Percentiles rank a stretch among this genome's conserved stretches.
Evolutionary conservation across 1,284 basidiomycete species (phyloP).

Genomic region (Cutaneotrichosporon cyanovorans): DNA sequence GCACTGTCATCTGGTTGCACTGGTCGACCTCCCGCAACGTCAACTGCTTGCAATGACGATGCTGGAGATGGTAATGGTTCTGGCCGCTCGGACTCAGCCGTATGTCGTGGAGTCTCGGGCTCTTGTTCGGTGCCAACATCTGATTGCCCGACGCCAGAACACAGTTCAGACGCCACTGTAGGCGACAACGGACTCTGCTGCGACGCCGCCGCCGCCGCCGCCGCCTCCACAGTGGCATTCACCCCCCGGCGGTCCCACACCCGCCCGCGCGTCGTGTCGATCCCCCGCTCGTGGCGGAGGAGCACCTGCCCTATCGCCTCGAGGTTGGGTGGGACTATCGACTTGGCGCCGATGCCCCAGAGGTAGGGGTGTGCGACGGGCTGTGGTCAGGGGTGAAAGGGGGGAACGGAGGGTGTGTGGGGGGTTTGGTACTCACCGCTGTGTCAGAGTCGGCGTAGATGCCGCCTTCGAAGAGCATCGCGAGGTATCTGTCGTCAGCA

Average conservation of each 20-base stretch:
- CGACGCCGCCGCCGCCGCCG: no score
- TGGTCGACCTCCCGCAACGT: no score
- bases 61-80: no score
- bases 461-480: conserved; percentile 32
- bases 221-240: neutral
- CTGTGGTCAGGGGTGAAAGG: conserved; percentile 5
- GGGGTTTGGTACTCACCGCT: conserved; percentile 14
- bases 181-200: no score
- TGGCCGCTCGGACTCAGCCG: no score
- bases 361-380: conserved; percentile 33
- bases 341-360: conserved; percentile 25
- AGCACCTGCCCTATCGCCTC: conserved; percentile 13
- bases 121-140: no score
- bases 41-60: no score
- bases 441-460: conserved; percentile 38
- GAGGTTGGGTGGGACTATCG: conserved; percentile 19
- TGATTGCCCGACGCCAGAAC: no score
- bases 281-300: conserved; percentile 5
- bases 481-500: conserved; percentile 22
- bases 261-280: conserved; percentile 9
- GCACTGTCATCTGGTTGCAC: no score
- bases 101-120: no score
- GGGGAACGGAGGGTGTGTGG: no score
- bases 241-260: conserved; percentile 9
- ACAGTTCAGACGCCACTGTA: no score